Base-by-base conservation (phyloP, 2,329 filamentous ascomycete genomes). In the Pseudocercospora macadamiae region DNA sequence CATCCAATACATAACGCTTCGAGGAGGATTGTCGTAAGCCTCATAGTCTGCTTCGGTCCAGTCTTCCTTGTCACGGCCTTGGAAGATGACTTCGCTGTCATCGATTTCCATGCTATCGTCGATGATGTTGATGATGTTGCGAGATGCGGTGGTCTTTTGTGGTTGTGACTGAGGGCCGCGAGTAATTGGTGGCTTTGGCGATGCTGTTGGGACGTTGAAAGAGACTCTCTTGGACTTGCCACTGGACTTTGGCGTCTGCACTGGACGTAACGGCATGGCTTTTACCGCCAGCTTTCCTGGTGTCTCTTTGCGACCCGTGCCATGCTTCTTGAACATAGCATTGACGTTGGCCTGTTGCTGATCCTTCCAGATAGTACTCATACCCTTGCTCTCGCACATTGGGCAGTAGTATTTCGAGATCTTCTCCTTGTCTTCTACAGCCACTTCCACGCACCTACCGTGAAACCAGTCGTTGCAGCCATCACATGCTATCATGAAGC, bases 401-500 rank as follows among this genome's bases (percentile, higher is more conserved):
- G 60, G 56, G 42, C 56, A 62, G 42, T 49, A 87, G 73, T 82
- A 83, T 61, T 84, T 88, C 73, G 90, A 87, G 61, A 92, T 87
- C 54, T 91, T 79, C 61, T 91, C 86, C 64, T 86, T 86, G 60
- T 89, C 82, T 47, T 85, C 81, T 76, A 91, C 89, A 66, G 83
- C 81, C 70, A 96, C 87, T 66, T 89, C 82, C 68, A 97, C 89
- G 72, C 93, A 97, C 71, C 90, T 89, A 48, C 91, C 91, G 73
- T 97, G 93, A 70, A 92, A 97, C 93, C 93, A 96, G 76, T 96
- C 93, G 68, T 96, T 90, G 75, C 93, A 97, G 16, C 85, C 88
- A 73, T 97, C 93, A 73, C 93, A 97, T 42, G 85, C 90, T 71
- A 97, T 96, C 93, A 97, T 97, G 88, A 91, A 96, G 73, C 96